Conservation (phyloP, 352 stramenopile species). For the Bremia lactucae region DNA sequence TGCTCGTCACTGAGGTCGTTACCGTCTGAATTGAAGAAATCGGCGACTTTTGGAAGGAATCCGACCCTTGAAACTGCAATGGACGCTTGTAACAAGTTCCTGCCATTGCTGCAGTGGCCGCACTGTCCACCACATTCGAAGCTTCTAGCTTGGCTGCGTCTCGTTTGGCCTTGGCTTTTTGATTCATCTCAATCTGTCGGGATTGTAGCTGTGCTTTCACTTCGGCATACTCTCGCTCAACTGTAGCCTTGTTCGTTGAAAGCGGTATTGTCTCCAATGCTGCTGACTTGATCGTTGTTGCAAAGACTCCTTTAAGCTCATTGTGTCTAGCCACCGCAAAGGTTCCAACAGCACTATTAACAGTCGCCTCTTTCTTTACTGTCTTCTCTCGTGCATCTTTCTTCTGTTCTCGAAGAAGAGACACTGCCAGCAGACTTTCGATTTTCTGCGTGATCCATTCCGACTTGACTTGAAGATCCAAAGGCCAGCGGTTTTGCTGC, state of each 20-base stretch:
- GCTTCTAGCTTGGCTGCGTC: slow-evolving; percentile 15
- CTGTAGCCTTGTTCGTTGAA: slow-evolving; percentile 16
- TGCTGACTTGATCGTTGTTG: neutral
- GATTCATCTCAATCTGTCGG: slow-evolving; percentile 32
- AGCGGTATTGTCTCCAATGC: neutral
- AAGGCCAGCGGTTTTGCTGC: slow-evolving; percentile 28
- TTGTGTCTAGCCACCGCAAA: slow-evolving; percentile 1
- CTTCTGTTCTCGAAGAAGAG: slow-evolving; percentile 20
- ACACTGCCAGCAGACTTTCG: slow-evolving; percentile 27
- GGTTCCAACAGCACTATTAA: slow-evolving; percentile 1
- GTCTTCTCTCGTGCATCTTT: no score
- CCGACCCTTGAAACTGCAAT: slow-evolving; percentile 17
- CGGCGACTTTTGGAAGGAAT: slow-evolving; percentile 17
- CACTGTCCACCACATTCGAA: slow-evolving; percentile 4
- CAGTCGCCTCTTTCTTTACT: slow-evolving; percentile 7
- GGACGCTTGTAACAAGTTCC: slow-evolving; percentile 16
- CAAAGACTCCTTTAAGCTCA: neutral
- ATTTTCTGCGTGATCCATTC: slow-evolving; percentile 48
- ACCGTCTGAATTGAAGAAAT: neutral
- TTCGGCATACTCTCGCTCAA: slow-evolving; percentile 47
- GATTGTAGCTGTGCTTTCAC: slow-evolving; percentile 52
- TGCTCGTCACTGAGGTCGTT: neutral
- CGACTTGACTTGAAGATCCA: slow-evolving; percentile 52
- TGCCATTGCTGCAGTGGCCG: slow-evolving; percentile 8
- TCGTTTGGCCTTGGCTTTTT: slow-evolving; percentile 17